phyloP scores from a whole-genome alignment of 2,329 filamentous ascomycete species.

The Didymella pinodella region DNA sequence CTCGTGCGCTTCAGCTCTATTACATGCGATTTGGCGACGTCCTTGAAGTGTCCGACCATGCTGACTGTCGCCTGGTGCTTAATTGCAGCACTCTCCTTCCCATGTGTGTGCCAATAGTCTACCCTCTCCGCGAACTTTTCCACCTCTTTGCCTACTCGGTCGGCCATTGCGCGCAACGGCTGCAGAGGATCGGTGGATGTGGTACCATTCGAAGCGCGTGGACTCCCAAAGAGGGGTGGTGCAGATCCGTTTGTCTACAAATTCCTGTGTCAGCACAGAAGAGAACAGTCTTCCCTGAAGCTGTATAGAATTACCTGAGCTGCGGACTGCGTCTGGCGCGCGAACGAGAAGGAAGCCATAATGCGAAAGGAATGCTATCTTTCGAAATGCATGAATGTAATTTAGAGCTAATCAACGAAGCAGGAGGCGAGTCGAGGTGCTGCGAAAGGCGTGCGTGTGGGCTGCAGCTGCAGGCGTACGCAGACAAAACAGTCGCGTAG shows the following conservation, averaged over 20 bases:
- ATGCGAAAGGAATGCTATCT: constrained; percentile 10
- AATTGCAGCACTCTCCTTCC: constrained; percentile 49
- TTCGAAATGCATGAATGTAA: background rate
- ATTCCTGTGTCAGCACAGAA: background rate
- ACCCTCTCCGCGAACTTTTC: constrained; percentile 85
- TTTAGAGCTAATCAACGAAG: background rate
- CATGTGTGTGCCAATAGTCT: constrained; percentile 68
- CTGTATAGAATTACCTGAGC: constrained; percentile 34
- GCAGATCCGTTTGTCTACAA: constrained; percentile 24
- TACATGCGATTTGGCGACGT: constrained; percentile 62
- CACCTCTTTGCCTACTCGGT: constrained; percentile 79
- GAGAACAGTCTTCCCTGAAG: background rate
- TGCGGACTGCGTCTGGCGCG: constrained; percentile 38
- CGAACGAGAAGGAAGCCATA: constrained; percentile 41
- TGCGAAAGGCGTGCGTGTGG: background rate
- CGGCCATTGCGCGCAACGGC: constrained; percentile 69
- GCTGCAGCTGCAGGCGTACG: constrained; percentile 4
- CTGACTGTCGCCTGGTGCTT: constrained; percentile 61
- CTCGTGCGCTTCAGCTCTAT: constrained; percentile 55
- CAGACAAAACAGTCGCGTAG: constrained; percentile 38
- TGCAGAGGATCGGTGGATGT: constrained; percentile 58
- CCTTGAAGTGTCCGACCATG: constrained; percentile 53
- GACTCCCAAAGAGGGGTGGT: constrained; percentile 24
- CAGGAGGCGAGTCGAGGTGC: background rate
- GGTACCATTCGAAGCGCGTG: constrained; percentile 26